Evolutionary conservation across 2,329 filamentous ascomycete genomes (phyloP), one percentile per base, ranked within the genome.

Genomic region (Aspergillus ustus): DNA sequence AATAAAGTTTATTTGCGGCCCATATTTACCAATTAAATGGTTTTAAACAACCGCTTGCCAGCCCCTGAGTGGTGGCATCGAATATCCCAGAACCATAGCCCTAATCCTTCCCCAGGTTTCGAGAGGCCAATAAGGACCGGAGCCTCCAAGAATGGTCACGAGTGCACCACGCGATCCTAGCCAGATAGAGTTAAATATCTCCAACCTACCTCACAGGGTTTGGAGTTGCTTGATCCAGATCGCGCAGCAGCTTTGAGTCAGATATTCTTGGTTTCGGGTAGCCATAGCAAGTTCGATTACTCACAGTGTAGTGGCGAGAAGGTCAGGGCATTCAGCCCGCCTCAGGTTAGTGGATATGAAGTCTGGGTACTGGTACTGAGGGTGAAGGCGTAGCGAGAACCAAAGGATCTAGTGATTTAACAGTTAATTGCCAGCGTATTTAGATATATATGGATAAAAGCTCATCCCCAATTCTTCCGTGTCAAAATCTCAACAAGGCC

Each of bases 401-500:
- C 9, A 3, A 34, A 34, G 13, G 9, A 40, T 40, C 34, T 40
- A 11, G 34, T 40, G 34, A 11, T 40, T 5, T 40, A 25, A 5
- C 25, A 5, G 25, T 25, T 2, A 5, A 25, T 25, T 25, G 25
- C 25, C 25, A 2, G 6, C 25, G 25, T 3, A 4, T 25, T 34
- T 34, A 13, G 31, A 34, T 34, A 34, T 34, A 34, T 34, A 9
- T 25, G 25, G 25, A 25, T 25, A 5, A 4, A 5, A 25, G 25
- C 25, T 25, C 25, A 25, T 34, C 31, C 31, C 31, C 8, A 34
- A 34, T 40, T 13, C 2, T 40, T 40, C 5, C 34, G 34, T 17
- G 2, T 3, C 15, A 13, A 15, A 13, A 62, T 59, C 55, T 29
- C 55, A 37, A 40, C 63, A 64, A 22, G 62, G 60, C 62, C 64